These are phyloP conservation scores for Ormosia semicastrata DNA, from an alignment of 306 rosid genomes.

Conservation along the genomic window DNA sequence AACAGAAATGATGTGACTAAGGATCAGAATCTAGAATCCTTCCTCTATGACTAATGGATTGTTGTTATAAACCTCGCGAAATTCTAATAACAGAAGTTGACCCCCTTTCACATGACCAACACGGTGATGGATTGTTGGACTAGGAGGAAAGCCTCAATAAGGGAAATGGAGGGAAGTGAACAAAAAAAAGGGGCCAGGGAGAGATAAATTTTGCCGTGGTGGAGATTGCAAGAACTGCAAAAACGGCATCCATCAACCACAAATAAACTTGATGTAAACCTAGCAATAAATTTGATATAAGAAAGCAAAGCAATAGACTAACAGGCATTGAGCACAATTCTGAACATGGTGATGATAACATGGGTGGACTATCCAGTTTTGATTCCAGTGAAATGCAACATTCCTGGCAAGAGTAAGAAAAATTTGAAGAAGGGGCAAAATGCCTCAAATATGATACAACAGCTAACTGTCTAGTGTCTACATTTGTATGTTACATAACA, in stretches of 20 bases:
- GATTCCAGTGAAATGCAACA: slow-evolving; percentile 30
- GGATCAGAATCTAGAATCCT: neutral
- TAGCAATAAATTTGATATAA: neutral
- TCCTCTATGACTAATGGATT: neutral
- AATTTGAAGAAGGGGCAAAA: slow-evolving; percentile 25
- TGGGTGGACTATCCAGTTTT: slow-evolving; percentile 18
- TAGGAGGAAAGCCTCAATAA: neutral
- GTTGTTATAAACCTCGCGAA: neutral
- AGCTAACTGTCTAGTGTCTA: slow-evolving; percentile 35
- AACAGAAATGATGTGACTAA: neutral
- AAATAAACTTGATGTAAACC: neutral
- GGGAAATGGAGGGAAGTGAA: no score
- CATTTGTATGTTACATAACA: slow-evolving; percentile 33
- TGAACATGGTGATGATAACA: slow-evolving; percentile 5
- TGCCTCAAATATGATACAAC: slow-evolving; percentile 41
- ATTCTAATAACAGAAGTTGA: neutral
- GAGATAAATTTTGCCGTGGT: neutral
- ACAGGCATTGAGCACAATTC: neutral
- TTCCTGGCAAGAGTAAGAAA: slow-evolving; percentile 36
- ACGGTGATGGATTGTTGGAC: neutral
- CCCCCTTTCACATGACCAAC: neutral
- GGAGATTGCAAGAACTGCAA: neutral
- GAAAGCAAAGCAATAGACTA: neutral
- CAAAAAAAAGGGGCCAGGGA: no score
- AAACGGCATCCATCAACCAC: neutral